Conservation (phyloP, 208 protist genomes). For the Crithidia acanthocephali region DNA sequence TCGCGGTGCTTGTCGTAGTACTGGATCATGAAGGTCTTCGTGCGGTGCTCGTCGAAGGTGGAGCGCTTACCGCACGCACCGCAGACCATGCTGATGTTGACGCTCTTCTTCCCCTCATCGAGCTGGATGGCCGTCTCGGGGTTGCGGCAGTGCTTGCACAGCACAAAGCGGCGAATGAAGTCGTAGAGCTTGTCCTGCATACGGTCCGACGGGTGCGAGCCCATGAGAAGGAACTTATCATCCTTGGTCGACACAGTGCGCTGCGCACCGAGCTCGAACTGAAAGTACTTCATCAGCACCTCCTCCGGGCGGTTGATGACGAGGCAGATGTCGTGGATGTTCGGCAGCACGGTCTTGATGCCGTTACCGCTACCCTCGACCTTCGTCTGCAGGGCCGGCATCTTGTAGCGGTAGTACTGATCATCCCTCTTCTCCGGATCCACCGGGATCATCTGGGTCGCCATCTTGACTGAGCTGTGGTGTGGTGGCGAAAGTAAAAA, state of each 20-base stretch:
- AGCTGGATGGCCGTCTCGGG: constrained; percentile 81
- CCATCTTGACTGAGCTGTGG: constrained; percentile 40
- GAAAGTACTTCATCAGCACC: constrained; percentile 91
- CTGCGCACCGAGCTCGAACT: constrained; percentile 87
- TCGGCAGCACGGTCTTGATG: constrained; percentile 95
- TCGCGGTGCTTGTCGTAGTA: constrained; percentile 83
- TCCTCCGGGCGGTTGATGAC: constrained; percentile 90
- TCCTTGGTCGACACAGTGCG: constrained; percentile 79
- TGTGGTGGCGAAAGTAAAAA: not conserved
- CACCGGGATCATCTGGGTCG: constrained; percentile 80
- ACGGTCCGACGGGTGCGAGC: constrained; percentile 70
- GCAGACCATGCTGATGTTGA: constrained; percentile 63
- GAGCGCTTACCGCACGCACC: constrained; percentile 74
- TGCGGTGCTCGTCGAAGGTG: constrained; percentile 44
- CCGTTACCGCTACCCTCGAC: constrained; percentile 95
- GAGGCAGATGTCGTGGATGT: constrained; percentile 92
- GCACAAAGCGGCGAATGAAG: constrained; percentile 86
- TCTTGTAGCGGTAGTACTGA: constrained; percentile 95
- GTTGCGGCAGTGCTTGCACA: constrained; percentile 90
- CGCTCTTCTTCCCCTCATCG: constrained; percentile 54
- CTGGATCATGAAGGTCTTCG: constrained; percentile 58
- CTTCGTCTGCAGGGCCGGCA: constrained; percentile 91
- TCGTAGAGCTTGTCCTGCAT: constrained; percentile 88
- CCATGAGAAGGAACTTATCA: constrained; percentile 92
- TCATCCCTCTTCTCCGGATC: constrained; percentile 91